Evolutionary conservation across 73 alveolate species (phyloP), one percentile per base, ranked within the genome.

Genomic region (Paramecium octaurelia): DNA sequence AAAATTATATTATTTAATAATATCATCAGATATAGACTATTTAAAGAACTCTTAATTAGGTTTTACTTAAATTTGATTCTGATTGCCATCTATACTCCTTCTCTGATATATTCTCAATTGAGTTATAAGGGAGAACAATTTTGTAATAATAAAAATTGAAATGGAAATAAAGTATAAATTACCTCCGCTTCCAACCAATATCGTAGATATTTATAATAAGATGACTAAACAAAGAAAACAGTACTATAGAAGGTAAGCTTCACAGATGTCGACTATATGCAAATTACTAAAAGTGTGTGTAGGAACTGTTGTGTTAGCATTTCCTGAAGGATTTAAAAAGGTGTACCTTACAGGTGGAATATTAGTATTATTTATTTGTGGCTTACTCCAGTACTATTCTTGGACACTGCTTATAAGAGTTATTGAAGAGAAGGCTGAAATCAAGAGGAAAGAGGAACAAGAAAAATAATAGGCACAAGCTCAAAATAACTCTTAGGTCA

Each of bases 291-390:
- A 80, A 46, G 91, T 80, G 12, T 80, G 77, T 23, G 91, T 80
- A 10, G 91, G 91, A 43, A 80, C 91, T 6, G 91, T 80, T n/a
- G 91, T 80, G 7, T 80, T 80, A 23, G 91, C 91, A 43, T 80
- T 80, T 20, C 91, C 91, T 24, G 91, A 80, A 12, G 91, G 91
- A 80, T 80, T 80, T 80, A 40, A 43, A 24, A 80, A 46, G 38
- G 91, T 80, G 8, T 43, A 80, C 16, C 9, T 80, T 1, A 11
- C 57, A 24, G 91, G 91, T 10, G 91, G 91, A 24, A 73, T 80
- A 8, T 44, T 80, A 9, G 73, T 46, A 24, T 46, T 80, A 43
- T 34, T 80, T 43, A 2, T 80, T 4, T 80, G 91, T 80, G 91
- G 91, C 10, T 9, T 80, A 43, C 75, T 80, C 14, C 57, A 80